Evolutionary conservation across 73 alveolate genomes (phyloP).

Genomic region (Urostyla sp.): DNA sequence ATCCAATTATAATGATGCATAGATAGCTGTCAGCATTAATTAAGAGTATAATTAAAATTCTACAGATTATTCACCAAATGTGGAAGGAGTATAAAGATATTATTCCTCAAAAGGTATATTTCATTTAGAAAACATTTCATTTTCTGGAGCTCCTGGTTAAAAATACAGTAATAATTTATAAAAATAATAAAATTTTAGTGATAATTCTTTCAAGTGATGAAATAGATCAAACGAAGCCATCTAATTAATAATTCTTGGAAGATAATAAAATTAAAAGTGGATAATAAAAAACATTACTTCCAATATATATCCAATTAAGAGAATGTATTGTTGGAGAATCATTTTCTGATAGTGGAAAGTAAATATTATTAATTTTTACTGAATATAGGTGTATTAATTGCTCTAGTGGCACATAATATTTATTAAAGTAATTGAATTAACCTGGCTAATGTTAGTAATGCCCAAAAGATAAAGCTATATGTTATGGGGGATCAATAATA

Average conservation of each 20-base stretch:
- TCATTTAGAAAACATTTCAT: neutral
- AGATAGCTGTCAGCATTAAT: neutral
- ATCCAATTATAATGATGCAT: neutral
- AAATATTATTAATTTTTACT: too few relatives aligned
- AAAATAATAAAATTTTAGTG: neutral
- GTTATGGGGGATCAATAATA: slow-evolving; percentile 45
- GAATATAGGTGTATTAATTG: neutral
- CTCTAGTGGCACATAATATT: neutral
- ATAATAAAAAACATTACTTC: neutral
- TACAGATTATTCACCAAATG: neutral
- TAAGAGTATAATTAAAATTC: neutral
- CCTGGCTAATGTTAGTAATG: neutral
- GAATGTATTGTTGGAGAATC: slow-evolving; percentile 10
- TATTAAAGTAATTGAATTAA: neutral
- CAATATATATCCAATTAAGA: neutral
- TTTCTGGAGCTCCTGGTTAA: neutral
- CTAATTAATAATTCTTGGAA: neutral
- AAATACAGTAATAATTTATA: neutral
- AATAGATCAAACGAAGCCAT: neutral
- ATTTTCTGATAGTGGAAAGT: slow-evolving; percentile 5
- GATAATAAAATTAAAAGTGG: neutral
- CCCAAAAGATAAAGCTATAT: neutral
- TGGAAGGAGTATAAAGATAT: neutral
- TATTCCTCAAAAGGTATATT: neutral
- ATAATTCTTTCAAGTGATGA: slow-evolving; percentile 4